Percentiles rank a stretch among this genome's conserved stretches.
phyloP scores from a whole-genome alignment of 495 filamentous ascomycete species.

The Ramalina intermedia region DNA sequence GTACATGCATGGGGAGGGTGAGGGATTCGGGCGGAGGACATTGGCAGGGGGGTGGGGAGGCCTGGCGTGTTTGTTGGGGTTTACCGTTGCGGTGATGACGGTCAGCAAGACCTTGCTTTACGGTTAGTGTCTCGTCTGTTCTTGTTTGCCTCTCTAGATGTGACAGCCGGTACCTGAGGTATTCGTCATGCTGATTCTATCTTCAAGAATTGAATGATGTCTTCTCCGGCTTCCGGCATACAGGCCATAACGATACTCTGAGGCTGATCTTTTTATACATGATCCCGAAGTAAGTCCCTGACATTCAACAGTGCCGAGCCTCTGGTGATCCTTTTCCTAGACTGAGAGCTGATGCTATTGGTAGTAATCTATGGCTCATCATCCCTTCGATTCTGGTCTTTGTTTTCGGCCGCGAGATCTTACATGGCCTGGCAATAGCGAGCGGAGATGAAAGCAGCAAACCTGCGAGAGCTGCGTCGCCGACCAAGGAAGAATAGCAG shows the following conservation, averaged over 20 bases:
- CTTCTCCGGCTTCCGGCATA: slow-evolving; percentile 62
- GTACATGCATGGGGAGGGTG: slow-evolving; percentile 27
- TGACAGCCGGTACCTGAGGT: not conserved
- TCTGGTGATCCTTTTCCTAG: not conserved
- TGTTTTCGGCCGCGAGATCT: slow-evolving; percentile 52
- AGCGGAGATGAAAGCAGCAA: slow-evolving; percentile 10
- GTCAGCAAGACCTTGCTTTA: slow-evolving; percentile 80
- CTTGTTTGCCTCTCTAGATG: not conserved
- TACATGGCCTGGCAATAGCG: slow-evolving; percentile 46
- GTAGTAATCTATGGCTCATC: slow-evolving; percentile 65
- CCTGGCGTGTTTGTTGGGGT: slow-evolving; percentile 51
- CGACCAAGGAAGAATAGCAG: slow-evolving; percentile 7
- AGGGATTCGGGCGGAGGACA: slow-evolving; percentile 17
- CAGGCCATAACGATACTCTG: slow-evolving; percentile 53
- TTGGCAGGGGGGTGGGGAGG: slow-evolving; percentile 23
- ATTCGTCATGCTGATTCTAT: not conserved
- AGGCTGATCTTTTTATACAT: slow-evolving; percentile 57
- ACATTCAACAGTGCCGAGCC: not conserved
- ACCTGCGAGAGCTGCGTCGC: slow-evolving; percentile 2
- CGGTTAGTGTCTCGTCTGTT: slow-evolving; percentile 36
- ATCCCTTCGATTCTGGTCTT: slow-evolving; percentile 59
- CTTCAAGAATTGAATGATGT: slow-evolving; percentile 57
- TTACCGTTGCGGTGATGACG: slow-evolving; percentile 62
- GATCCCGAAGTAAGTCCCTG: slow-evolving; percentile 58
- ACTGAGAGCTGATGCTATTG: not conserved